Evolutionary conservation across 176 grass and related monocot species (phyloP).

Genomic region (Oryza coarctata): DNA sequence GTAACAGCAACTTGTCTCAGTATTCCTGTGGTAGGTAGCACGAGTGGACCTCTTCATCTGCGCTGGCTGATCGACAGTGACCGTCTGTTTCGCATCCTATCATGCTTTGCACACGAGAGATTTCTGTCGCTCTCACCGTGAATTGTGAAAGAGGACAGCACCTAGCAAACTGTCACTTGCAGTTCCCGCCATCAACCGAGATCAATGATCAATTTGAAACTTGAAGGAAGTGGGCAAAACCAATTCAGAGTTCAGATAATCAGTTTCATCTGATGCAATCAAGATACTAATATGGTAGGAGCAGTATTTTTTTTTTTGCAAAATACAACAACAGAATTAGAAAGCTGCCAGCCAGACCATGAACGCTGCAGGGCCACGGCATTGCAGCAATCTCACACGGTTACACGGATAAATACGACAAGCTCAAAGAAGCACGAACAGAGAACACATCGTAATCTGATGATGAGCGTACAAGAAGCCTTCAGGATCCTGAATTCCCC

Average conservation of each 20-base stretch:
- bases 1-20: neutral
- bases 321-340: neutral
- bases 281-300: neutral
- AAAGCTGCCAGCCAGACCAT: conserved; percentile 19
- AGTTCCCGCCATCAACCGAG: neutral
- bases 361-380: conserved; percentile 1
- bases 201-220: neutral
- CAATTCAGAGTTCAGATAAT: neutral
- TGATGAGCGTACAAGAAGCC: conserved; percentile 5
- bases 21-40: neutral
- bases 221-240: neutral
- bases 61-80: neutral
- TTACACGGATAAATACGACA: conserved; percentile 22
- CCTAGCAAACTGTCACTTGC: neutral
- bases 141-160: neutral
- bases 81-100: neutral
- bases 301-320: conserved; percentile 14
- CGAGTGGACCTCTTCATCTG: neutral
- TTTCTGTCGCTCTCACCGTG: neutral
- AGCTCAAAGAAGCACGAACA: conserved; percentile 22
- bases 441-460: conserved; percentile 11
- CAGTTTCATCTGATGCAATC: neutral
- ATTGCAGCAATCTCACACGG: conserved; percentile 18
- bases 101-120: neutral
- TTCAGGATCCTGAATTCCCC: conserved; percentile 29